Conservation (phyloP, 352 stramenopile species). For the Phytophthora brassicae region DNA sequence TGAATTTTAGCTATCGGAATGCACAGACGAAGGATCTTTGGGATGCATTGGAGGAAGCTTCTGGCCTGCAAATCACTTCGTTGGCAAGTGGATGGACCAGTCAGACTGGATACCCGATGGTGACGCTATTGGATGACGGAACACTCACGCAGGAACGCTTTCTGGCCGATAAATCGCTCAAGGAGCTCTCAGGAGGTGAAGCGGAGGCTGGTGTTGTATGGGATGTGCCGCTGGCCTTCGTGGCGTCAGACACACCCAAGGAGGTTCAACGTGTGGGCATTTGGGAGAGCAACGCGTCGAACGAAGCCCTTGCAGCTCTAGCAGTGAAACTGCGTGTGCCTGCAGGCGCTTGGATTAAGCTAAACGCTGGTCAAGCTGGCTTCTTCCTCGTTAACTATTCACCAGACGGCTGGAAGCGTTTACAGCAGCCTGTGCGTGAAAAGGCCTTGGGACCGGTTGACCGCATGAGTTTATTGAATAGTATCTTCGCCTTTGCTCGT, state of each 20-base stretch:
- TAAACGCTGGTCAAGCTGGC: conserved; percentile 95
- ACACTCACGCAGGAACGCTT: conserved; percentile 92
- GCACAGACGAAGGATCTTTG: conserved; percentile 95
- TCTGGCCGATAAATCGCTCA: conserved; percentile 86
- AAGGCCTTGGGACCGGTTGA: conserved; percentile 78
- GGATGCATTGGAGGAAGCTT: conserved; percentile 90
- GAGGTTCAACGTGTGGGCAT: conserved; percentile 66
- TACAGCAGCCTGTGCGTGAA: conserved; percentile 66
- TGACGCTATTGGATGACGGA: conserved; percentile 68
- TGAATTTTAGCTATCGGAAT: conserved; percentile 92
- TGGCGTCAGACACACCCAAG: conserved; percentile 43
- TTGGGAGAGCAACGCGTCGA: conserved; percentile 39
- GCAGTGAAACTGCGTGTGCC: conserved; percentile 42
- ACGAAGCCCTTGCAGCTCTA: conserved; percentile 43
- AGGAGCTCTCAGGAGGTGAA: conserved; percentile 19
- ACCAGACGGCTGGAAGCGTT: conserved; percentile 76
- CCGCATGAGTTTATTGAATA: conserved; percentile 92
- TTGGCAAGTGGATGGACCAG: conserved; percentile 95
- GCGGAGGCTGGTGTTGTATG: conserved; percentile 53
- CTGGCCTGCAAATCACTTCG: conserved; percentile 87
- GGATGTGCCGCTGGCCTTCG: conserved; percentile 86
- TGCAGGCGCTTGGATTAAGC: conserved; percentile 86
- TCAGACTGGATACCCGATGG: conserved; percentile 93
- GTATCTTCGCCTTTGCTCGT: conserved; percentile 91
- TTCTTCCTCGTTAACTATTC: conserved; percentile 96